Evolutionary conservation across 129 eudicot species (phyloP), one percentile per base, ranked within the genome.

Genomic region (Lactuca sativa): DNA sequence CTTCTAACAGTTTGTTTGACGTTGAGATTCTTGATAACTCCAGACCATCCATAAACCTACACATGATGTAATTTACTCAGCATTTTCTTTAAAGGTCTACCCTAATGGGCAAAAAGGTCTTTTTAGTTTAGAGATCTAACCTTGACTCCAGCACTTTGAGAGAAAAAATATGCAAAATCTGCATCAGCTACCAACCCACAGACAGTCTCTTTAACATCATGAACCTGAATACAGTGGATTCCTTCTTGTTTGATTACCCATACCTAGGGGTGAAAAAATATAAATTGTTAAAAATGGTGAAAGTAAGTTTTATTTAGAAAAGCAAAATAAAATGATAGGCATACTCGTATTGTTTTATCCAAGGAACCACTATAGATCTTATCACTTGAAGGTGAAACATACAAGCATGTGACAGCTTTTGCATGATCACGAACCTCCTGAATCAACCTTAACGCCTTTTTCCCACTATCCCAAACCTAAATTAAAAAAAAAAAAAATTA

Each of bases 291-390:
- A 36, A 36, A 36, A 4, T 4, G 38, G 38, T 36, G 38, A 36
- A 36, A 36, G 38, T 36, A 36, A 4, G 38, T 36, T 36, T 4
- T 36, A 2, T 36, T 36, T 36, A 58, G 17, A 57, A 36, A 63
- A 37, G 36, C 1, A 31, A 48, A 40, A 7, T 3, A 61, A 9
- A 30, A 56, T 56, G 58, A 55, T 21, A n/a, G 54, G 47, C 79
- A 65, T 83, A 80, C 96, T 66, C 96, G 82, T 66, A 89, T 86
- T 30, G 96, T 86, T 86, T 84, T 89, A 73, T 89, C 96, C 76
- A 89, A 72, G 25, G 96, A 89, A 49, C 96, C 96, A 61, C 90
- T 89, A 69, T 81, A 89, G 18, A 89, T 69, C 63, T 86, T 90
- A 74, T 84, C 86, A 13, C 77, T 15, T 9, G 84, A 74, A 67